Conservation (phyloP, 257 asterid species). For the Jaltomata sinuosa region DNA sequence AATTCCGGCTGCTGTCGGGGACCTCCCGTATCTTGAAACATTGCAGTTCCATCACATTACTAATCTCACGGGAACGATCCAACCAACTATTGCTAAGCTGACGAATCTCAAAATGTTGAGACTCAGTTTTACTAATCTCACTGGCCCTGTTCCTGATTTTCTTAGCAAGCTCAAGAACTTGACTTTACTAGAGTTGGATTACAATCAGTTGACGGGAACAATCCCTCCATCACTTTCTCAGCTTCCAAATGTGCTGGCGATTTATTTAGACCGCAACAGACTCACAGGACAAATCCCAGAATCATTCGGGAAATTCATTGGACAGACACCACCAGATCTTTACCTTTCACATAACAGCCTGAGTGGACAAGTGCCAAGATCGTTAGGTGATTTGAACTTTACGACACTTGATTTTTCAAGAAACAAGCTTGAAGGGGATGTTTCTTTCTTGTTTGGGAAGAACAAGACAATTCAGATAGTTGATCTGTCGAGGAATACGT, state of each 20-base stretch:
- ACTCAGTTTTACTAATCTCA: conserved; percentile 31
- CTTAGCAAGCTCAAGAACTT: conserved; percentile 33
- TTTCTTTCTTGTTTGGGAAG: conserved; percentile 39
- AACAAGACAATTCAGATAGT: conserved; percentile 11
- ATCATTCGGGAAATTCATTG: conserved; percentile 26
- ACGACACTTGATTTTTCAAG: conserved; percentile 20
- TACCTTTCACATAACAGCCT: conserved; percentile 34
- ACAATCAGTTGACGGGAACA: conserved; percentile 35
- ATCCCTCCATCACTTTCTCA: conserved; percentile 33
- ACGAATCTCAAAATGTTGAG: conserved; percentile 19
- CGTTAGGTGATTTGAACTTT: conserved; percentile 16
- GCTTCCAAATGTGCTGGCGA: conserved; percentile 18
- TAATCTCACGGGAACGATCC: conserved; percentile 39
- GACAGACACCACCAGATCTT: conserved; percentile 11
- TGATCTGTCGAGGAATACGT: conserved; percentile 27
- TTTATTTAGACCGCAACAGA: conserved; percentile 38
- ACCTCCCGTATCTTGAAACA: conserved; percentile 23
- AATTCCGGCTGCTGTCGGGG: conserved; percentile 41
- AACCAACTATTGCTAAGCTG: conserved; percentile 31
- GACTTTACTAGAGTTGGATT: conserved; percentile 21
- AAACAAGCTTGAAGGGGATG: conserved; percentile 37
- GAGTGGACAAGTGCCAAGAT: conserved; percentile 23
- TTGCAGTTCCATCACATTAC: conserved; percentile 20
- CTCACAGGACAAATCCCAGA: conserved; percentile 55
- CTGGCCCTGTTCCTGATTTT: conserved; percentile 43